Conservation (phyloP, 73 alveolate genomes). For the Breviolum minutum region DNA sequence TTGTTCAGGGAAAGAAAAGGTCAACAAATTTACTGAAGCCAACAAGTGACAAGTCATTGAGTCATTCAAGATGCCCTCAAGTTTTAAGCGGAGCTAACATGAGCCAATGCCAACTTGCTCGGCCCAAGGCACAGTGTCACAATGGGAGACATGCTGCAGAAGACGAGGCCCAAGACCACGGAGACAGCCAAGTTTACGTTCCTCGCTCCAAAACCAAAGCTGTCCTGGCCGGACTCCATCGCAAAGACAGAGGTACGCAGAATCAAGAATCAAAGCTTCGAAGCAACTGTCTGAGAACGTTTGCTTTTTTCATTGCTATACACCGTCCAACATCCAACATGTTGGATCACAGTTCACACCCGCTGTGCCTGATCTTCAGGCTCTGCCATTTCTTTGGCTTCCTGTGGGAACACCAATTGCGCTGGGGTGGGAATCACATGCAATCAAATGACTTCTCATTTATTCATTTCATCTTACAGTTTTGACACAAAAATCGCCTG, state of each 20-base stretch:
- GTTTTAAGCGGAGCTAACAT: too few species aligned
- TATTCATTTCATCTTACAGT: not conserved
- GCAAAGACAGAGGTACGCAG: too few species aligned
- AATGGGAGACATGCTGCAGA: constrained; percentile 68
- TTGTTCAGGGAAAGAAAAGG: too few species aligned
- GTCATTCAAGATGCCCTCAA: too few species aligned
- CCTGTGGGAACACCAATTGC: not conserved
- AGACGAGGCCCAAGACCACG: constrained; percentile 77
- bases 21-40: too few species aligned
- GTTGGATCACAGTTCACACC: not conserved
- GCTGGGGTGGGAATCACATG: not conserved
- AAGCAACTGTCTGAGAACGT: not conserved
- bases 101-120: too few species aligned
- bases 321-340: not conserved
- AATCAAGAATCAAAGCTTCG: not conserved
- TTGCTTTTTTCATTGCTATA: too few species aligned
- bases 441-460: not conserved
- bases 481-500: not conserved
- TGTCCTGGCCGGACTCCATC: constrained; percentile 13
- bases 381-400: constrained; percentile 58
- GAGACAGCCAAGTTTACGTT: constrained; percentile 61
- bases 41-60: too few species aligned
- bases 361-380: constrained; percentile 60
- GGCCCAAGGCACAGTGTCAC: constrained; percentile 16
- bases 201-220: constrained; percentile 75